Evolutionary conservation across 768 basidiomycete species (phyloP), one percentile per base, ranked within the genome.

Genomic region (Naganishia vishniacii): DNA sequence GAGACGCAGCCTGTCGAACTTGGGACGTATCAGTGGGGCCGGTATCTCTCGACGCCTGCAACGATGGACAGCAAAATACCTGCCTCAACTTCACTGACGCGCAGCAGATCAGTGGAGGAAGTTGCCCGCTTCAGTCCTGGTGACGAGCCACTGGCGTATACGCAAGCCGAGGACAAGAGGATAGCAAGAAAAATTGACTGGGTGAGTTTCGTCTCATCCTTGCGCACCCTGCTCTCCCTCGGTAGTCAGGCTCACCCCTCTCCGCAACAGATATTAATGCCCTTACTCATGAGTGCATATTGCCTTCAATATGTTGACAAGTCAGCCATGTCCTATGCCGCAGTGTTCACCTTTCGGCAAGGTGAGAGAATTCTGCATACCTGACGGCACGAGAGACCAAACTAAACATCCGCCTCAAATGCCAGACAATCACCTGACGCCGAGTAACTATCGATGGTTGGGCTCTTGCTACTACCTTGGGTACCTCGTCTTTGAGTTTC

Each of bases 321-420:
- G 61, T 67, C 65, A 20, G 70, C 70, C 4, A 69, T 71, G 68
- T 67, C 68, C 31, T 72, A 72, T 62, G 65, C 71, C n/a, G 69
- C 71, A 13, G 67, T 72, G 1, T 72, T 69, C 37, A 65, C 63
- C 16, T 68, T 72, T 45, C 44, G 62, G n/a, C 62, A 67, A 44
- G 62, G 62, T 63, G 26, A 63, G 62, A 23, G 7, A 18, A 12
- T 32, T n/a, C 32, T 12, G 11, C 7, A 23, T 26, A 23, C 11
- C 25, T 5, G 5, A 29, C 42, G 7, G 42, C n/a, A 12, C n/a
- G n/a, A n/a, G n/a, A n/a, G n/a, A n/a, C n/a, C n/a, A n/a, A n/a
- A n/a, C n/a, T n/a, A n/a, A n/a, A n/a, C n/a, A n/a, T n/a, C n/a
- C n/a, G n/a, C n/a, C n/a, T n/a, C n/a, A n/a, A 18, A 6, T n/a